Conservation (phyloP, 345 rosid genomes). For the Populus tremula region DNA sequence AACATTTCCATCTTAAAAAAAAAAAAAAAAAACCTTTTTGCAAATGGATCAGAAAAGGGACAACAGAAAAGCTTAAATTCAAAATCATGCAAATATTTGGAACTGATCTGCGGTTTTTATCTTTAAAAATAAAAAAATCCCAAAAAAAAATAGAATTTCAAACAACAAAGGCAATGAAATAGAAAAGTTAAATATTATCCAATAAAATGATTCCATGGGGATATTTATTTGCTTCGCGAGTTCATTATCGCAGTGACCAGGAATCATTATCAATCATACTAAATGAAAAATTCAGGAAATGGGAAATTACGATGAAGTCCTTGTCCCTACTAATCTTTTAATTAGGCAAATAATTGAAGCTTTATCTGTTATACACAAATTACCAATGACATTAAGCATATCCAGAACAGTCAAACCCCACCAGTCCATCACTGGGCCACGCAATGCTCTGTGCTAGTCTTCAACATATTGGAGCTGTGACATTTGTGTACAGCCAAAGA, state of each 20-base stretch:
- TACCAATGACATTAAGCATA: not conserved
- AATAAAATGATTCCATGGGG: not conserved
- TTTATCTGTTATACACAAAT: not conserved
- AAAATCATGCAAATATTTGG: not conserved
- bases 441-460: not conserved
- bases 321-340: not conserved
- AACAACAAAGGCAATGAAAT: not conserved
- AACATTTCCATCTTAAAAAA: not conserved
- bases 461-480: not conserved
- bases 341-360: not conserved
- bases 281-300: not conserved
- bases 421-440: slow-evolving; percentile 5
- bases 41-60: not conserved
- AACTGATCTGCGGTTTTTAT: not conserved
- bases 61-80: not conserved
- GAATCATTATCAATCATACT: not conserved
- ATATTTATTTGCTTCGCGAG: slow-evolving; percentile 3
- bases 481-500: not conserved
- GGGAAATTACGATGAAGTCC: not conserved
- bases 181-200: not conserved
- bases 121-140: not conserved
- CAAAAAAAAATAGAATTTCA: not conserved
- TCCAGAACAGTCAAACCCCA: slow-evolving; percentile 10
- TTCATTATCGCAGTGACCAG: not conserved
- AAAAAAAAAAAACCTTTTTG: too few relatives aligned